A percentile compares a stretch with the other conserved stretches of the same genome.
Conservation (phyloP, 176 grass and related monocot genomes). For the Bonia amplexicaulis region DNA sequence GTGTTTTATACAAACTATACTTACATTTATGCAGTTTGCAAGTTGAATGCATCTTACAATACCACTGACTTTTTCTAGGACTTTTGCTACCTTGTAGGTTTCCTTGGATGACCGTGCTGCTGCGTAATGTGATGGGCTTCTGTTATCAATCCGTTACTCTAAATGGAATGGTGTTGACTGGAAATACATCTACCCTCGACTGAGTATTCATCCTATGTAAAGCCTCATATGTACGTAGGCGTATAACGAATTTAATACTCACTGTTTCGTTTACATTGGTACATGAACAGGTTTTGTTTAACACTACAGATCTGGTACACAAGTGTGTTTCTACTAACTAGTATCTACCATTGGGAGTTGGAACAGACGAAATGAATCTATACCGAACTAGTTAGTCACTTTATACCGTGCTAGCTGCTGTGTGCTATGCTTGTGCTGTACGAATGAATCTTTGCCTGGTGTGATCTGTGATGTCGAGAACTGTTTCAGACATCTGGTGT, state of each 20-base stretch:
- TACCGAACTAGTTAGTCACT: neutral
- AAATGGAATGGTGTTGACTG: neutral
- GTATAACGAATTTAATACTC: neutral
- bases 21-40: neutral
- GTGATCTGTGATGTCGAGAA: neutral
- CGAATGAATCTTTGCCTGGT: neutral
- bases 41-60: neutral
- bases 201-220: neutral
- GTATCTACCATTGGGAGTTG: neutral
- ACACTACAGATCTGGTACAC: neutral
- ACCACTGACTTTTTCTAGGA: neutral
- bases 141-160: neutral
- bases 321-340: neutral
- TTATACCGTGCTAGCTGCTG: neutral
- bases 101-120: constrained; percentile 38
- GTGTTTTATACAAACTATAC: neutral
- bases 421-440: constrained; percentile 12
- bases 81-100: constrained; percentile 25
- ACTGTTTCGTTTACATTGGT: neutral
- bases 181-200: neutral
- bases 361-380: constrained; percentile 27
- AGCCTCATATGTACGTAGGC: neutral
- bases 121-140: constrained; percentile 27
- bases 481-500: constrained; percentile 53
- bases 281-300: constrained; percentile 1